Conservation (phyloP, 768 basidiomycete genomes). For the Tephrocybe sp. region DNA sequence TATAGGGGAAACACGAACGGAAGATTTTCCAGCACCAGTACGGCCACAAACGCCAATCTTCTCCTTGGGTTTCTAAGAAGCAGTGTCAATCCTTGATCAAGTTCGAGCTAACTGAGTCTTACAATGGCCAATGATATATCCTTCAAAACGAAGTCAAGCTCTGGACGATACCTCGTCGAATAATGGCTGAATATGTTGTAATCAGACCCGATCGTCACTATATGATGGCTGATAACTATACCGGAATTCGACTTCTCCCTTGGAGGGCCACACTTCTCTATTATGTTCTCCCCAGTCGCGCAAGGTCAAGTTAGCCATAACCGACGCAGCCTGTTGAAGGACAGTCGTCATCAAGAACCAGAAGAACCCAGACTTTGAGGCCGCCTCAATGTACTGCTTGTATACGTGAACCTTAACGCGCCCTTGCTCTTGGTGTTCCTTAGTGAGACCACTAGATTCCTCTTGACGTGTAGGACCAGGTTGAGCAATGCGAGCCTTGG, state of each 20-base stretch:
- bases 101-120: conserved; percentile 17
- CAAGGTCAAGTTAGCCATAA: conserved; percentile 64
- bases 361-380: conserved; percentile 68
- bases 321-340: conserved; percentile 55
- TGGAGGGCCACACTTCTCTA: conserved; percentile 66
- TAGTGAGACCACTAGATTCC: conserved; percentile 46
- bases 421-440: conserved; percentile 79
- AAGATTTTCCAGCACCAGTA: conserved; percentile 81
- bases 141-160: conserved; percentile 77
- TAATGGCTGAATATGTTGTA: conserved; percentile 49
- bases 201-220: no score
- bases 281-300: conserved; percentile 84
- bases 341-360: conserved; percentile 58
- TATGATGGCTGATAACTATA: conserved; percentile 20
- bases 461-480: conserved; percentile 36
- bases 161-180: conserved; percentile 77
- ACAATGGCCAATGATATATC: conserved; percentile 72
- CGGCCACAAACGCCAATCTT: conserved; percentile 89
- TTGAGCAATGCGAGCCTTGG: conserved; percentile 49
- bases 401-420: conserved; percentile 79
- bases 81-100: conserved; percentile 1
- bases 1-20: conserved; percentile 37
- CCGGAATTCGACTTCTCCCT: conserved; percentile 74
- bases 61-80: conserved; percentile 66
- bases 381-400: conserved; percentile 71